Evolutionary conservation across 208 protist species (phyloP).

Genomic region (Trypanosoma platydactyli): DNA sequence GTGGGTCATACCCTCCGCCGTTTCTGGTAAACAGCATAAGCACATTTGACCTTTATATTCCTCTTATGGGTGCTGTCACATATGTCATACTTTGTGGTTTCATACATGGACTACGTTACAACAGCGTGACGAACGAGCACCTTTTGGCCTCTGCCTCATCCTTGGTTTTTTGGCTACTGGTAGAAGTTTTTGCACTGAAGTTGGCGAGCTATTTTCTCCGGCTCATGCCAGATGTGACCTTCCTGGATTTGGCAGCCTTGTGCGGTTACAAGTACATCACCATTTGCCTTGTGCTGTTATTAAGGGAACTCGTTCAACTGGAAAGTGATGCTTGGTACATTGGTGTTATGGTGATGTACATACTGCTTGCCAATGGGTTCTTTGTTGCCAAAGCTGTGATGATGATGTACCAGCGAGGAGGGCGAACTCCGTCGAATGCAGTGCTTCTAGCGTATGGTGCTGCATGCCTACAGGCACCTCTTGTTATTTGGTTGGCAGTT

Average conservation of each 20-base stretch:
- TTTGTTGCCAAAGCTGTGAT: conserved; percentile 41
- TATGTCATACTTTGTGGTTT: conserved; percentile 77
- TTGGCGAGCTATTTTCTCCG: conserved; percentile 39
- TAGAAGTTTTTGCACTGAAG: conserved; percentile 60
- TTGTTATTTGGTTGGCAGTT: conserved; percentile 55
- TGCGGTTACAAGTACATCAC: conserved; percentile 83
- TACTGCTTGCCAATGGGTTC: conserved; percentile 42
- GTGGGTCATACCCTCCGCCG: conserved; percentile 10
- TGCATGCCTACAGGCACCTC: conserved; percentile 43
- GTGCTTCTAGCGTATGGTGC: conserved; percentile 50
- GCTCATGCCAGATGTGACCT: conserved; percentile 31
- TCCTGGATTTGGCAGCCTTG: conserved; percentile 56
- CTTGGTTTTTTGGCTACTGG: conserved; percentile 47
- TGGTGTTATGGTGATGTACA: conserved; percentile 44
- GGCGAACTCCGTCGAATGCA: conserved; percentile 44
- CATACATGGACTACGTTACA: conserved; percentile 40
- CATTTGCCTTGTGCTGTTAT: conserved; percentile 51
- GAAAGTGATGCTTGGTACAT: conserved; percentile 19
- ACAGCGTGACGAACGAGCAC: conserved; percentile 50
- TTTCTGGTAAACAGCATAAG: conserved; percentile 58
- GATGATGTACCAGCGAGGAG: conserved; percentile 37
- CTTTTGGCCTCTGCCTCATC: conserved; percentile 52
- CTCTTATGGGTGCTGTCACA: conserved; percentile 78
- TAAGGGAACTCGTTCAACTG: conserved; percentile 35
- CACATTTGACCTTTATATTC: conserved; percentile 82